These are phyloP conservation scores for Tuber umbilicatum DNA, from an alignment of 495 filamentous ascomycete genomes.

Conservation along the genomic window DNA sequence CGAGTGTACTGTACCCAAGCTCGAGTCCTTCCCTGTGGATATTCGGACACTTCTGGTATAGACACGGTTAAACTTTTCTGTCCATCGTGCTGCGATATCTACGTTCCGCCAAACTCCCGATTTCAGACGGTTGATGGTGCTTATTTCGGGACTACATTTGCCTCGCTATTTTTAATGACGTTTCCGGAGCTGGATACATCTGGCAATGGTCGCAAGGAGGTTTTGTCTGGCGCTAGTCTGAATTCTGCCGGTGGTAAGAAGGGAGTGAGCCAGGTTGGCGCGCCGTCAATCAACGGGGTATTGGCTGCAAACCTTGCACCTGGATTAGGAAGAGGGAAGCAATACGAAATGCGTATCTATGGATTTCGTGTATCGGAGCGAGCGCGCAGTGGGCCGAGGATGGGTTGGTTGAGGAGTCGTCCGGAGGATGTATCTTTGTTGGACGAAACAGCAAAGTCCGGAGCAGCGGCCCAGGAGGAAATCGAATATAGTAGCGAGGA, in stretches of 20 bases:
- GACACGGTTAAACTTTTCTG: constrained; percentile 99
- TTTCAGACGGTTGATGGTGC: constrained; percentile 98
- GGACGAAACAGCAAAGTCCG: constrained; percentile 63
- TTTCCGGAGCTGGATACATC: constrained; percentile 86
- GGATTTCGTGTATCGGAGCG: constrained; percentile 88
- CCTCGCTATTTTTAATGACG: constrained; percentile 88
- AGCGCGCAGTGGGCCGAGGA: constrained; percentile 77
- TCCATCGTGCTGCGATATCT: constrained; percentile 91
- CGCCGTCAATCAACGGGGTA: constrained; percentile 70
- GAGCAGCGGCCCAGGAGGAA: constrained; percentile 28
- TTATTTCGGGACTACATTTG: constrained; percentile 96
- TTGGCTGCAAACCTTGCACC: constrained; percentile 75
- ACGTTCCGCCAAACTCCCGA: constrained; percentile 91
- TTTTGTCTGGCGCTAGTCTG: constrained; percentile 41
- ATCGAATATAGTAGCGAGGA: constrained; percentile 43
- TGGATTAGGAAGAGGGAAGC: constrained; percentile 70
- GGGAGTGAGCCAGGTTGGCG: constrained; percentile 29
- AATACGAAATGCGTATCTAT: constrained; percentile 95
- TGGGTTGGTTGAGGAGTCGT: constrained; percentile 89
- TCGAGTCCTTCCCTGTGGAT: constrained; percentile 83
- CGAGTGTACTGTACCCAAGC: constrained; percentile 80
- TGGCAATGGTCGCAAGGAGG: constrained; percentile 41
- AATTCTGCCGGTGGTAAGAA: constrained; percentile 47
- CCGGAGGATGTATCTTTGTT: constrained; percentile 71
- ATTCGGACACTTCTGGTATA: constrained; percentile 86